Percentiles rank a stretch among this genome's conserved stretches.
phyloP scores from a whole-genome alignment of 441 rosid species.

The Adansonia rubrostipa region DNA sequence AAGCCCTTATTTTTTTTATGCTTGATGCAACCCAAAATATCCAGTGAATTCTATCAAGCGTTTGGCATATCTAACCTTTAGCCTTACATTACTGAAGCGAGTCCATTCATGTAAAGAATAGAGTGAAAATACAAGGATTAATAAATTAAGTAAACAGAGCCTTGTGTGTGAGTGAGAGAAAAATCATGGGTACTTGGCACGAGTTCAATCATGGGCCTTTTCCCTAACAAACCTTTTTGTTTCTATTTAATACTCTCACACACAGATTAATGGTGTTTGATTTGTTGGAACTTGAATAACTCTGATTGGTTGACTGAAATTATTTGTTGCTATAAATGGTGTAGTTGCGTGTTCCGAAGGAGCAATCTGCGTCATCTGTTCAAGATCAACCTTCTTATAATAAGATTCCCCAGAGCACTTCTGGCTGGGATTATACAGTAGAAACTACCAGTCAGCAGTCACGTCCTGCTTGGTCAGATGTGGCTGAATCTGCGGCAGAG shows the following conservation, averaged over 20 bases:
- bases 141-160: constrained; percentile 5
- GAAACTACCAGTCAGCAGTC: constrained; percentile 51
- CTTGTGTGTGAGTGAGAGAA: constrained; percentile 18
- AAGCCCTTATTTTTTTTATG: neutral
- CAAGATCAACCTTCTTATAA: constrained; percentile 49
- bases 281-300: neutral
- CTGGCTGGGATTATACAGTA: constrained; percentile 53
- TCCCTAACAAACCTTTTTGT: too few relatives aligned
- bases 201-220: constrained; percentile 9
- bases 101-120: neutral
- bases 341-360: constrained; percentile 64
- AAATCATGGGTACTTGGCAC: neutral
- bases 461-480: constrained; percentile 40
- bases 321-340: constrained; percentile 5
- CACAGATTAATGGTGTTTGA: constrained; percentile 3
- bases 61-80: neutral
- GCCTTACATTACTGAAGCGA: neutral
- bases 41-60: neutral
- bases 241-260: neutral
- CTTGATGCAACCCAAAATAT: neutral
- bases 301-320: constrained; percentile 8
- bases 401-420: constrained; percentile 40
- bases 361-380: constrained; percentile 44
- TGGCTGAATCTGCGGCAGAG: constrained; percentile 53
- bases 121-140: neutral